phyloP scores from a whole-genome alignment of 257 asterid species.

The Mitragyna speciosa region DNA sequence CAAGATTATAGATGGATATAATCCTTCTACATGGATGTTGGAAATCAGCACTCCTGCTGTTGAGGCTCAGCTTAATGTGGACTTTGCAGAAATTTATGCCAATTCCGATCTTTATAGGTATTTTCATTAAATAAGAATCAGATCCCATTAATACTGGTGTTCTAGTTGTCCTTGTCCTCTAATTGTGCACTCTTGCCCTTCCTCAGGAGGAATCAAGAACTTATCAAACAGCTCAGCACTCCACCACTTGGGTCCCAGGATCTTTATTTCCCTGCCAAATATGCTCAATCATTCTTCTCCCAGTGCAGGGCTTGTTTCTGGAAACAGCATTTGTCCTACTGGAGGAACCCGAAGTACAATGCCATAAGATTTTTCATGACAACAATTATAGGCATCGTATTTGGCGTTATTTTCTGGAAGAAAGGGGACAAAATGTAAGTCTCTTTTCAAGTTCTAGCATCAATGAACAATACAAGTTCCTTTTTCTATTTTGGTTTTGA shows the following conservation, averaged over 20 bases:
- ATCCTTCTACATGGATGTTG: slow-evolving; percentile 96
- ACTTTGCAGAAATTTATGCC: slow-evolving; percentile 66
- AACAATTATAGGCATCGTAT: slow-evolving; percentile 9
- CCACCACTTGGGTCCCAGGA: slow-evolving; percentile 24
- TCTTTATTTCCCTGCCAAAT: slow-evolving; percentile 18
- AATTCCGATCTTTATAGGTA: slow-evolving; percentile 77
- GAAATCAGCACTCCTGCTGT: slow-evolving; percentile 66
- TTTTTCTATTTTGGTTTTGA: neutral
- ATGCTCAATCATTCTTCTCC: slow-evolving; percentile 16
- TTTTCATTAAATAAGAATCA: neutral
- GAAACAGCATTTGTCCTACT: slow-evolving; percentile 23
- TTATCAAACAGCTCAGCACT: slow-evolving; percentile 19
- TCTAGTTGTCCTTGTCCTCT: neutral
- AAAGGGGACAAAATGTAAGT: slow-evolving; percentile 22
- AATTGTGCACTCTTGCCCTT: neutral
- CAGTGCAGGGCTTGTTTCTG: slow-evolving; percentile 27
- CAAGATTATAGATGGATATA: slow-evolving; percentile 61
- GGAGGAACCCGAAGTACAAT: slow-evolving; percentile 28
- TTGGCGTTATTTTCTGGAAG: slow-evolving; percentile 24
- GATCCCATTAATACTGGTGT: neutral
- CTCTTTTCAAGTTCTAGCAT: neutral
- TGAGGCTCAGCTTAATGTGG: slow-evolving; percentile 68
- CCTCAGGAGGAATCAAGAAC: slow-evolving; percentile 26
- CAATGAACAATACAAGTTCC: neutral
- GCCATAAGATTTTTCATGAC: slow-evolving; percentile 23